Base-by-base conservation (phyloP, 768 basidiomycete genomes). In the Amanita pallidorosea region DNA sequence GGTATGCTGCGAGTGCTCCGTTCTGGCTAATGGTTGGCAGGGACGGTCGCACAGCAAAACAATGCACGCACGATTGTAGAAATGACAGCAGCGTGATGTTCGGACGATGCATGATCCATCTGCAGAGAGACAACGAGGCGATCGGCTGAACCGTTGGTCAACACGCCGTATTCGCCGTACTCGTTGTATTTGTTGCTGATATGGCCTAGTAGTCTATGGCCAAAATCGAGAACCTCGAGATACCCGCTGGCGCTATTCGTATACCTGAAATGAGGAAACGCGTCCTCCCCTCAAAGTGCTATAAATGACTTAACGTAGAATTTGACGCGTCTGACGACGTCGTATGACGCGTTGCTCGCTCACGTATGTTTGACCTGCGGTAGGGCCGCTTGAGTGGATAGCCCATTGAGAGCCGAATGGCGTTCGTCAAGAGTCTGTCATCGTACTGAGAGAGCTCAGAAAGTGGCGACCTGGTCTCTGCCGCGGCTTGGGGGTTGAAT, bases 121-220 rank as follows among this genome's bases (percentile, higher is more conserved):
- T 52, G 13, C 22, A 52, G 33, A 23, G 43, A 46, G 13, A 52
- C 51, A 4, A 13, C 8, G 17, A 52, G 51, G 18, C 29, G 45
- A 12, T 52, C 43, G 20, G 27, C 20, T 18, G 45, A 33, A 20
- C 36, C 7, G 23, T 52, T 33, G 3, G 51, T 52, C 29, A 50
- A 35, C 18, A 52, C 20, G 20, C 43, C 45, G 18, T 45, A 45
- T 45, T 52, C 51, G 12, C 51, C 51, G 18, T n/a, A 25, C 20
- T 45, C 33, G 20, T 52, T 52, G 11, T 40, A 52, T 20, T 29
- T 20, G 12, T 52, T 52, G 51, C 43, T 45, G 23, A 52, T 29
- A 22, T 27, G 36, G 5, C 51, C 49, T 35, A 46, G 25, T 4
- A n/a, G 18, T 22, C 22, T 33, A 34, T 29, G 25, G n/a, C 35